Conservation (phyloP, 768 basidiomycete genomes). For the Tulasnella sp. region DNA sequence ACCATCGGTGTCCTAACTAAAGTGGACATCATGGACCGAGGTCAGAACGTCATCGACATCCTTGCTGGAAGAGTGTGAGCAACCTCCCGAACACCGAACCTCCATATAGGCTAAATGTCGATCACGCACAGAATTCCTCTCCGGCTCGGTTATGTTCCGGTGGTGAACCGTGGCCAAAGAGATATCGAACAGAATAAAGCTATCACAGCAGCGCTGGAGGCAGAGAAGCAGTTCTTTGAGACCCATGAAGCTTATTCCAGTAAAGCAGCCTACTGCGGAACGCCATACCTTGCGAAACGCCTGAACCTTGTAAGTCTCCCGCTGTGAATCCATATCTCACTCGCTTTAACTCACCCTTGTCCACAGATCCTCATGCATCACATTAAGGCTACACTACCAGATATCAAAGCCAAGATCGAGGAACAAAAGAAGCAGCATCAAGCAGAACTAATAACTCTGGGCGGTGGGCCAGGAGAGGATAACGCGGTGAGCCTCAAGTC, state of each 20-base stretch:
- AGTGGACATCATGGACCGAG: constrained; percentile 96
- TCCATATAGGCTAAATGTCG: neutral
- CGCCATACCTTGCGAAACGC: constrained; percentile 82
- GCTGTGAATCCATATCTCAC: neutral
- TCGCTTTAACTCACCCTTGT: neutral
- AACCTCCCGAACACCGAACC: constrained; percentile 31
- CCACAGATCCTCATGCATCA: constrained; percentile 99
- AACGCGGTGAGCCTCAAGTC: constrained; percentile 47
- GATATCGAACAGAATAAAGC: constrained; percentile 87
- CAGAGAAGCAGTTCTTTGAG: constrained; percentile 89
- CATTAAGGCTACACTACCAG: constrained; percentile 90
- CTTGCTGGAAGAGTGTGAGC: constrained; percentile 52
- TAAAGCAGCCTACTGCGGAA: constrained; percentile 94
- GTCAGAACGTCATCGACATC: constrained; percentile 98
- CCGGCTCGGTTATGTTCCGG: constrained; percentile 93
- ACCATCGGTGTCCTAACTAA: constrained; percentile 99
- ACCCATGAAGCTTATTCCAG: constrained; percentile 84
- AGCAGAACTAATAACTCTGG: constrained; percentile 69
- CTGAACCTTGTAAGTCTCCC: constrained; percentile 69
- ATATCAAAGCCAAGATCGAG: constrained; percentile 93
- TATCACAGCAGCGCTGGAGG: constrained; percentile 75
- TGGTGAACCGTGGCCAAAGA: constrained; percentile 91
- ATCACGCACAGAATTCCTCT: constrained; percentile 52
- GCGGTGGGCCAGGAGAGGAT: constrained; percentile 74
- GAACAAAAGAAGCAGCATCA: constrained; percentile 81